These are phyloP conservation scores for Lactifluus piperatus DNA, from an alignment of 768 basidiomycete genomes.

Conservation along the genomic window DNA sequence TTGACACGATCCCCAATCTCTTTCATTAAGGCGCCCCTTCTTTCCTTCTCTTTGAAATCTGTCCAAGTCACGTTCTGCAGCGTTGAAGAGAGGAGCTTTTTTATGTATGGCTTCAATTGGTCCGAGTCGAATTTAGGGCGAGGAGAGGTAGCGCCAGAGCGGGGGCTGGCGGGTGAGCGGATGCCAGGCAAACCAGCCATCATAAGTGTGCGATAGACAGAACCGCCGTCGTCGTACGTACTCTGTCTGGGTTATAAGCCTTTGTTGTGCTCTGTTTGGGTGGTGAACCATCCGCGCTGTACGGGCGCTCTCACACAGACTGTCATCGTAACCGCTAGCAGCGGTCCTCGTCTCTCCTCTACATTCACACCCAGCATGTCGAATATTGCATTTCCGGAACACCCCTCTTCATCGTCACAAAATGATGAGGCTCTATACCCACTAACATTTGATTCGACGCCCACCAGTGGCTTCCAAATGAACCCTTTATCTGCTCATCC, in stretches of 20 bases:
- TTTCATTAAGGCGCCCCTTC: slow-evolving; percentile 67
- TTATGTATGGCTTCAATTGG: slow-evolving; percentile 68
- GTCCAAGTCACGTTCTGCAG: slow-evolving; percentile 61
- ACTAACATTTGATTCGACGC: slow-evolving; percentile 42
- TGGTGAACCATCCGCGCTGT: background rate
- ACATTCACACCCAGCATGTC: slow-evolving; percentile 40
- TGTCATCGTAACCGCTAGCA: background rate
- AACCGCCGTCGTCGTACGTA: too few relatives aligned
- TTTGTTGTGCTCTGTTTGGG: slow-evolving; percentile 17
- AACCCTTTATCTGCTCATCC: slow-evolving; percentile 75
- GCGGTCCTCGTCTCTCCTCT: background rate
- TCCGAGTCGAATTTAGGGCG: slow-evolving; percentile 62
- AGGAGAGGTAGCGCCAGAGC: slow-evolving; percentile 52
- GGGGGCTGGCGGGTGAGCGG: slow-evolving; percentile 53
- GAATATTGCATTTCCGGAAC: slow-evolving; percentile 53
- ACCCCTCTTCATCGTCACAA: slow-evolving; percentile 34
- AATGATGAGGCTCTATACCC: slow-evolving; percentile 44
- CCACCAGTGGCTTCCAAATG: slow-evolving; percentile 56
- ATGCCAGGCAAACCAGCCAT: slow-evolving; percentile 29
- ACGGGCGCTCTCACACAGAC: background rate
- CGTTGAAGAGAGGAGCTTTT: slow-evolving; percentile 66
- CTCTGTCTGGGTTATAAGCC: too few relatives aligned
- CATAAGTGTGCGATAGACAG: background rate
- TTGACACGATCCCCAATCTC: slow-evolving; percentile 81
- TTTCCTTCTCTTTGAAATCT: slow-evolving; percentile 57